Evolutionary conservation across 148 eudicot species (phyloP), one percentile per base, ranked within the genome.

Genomic region (Heliamphora exappendiculata): DNA sequence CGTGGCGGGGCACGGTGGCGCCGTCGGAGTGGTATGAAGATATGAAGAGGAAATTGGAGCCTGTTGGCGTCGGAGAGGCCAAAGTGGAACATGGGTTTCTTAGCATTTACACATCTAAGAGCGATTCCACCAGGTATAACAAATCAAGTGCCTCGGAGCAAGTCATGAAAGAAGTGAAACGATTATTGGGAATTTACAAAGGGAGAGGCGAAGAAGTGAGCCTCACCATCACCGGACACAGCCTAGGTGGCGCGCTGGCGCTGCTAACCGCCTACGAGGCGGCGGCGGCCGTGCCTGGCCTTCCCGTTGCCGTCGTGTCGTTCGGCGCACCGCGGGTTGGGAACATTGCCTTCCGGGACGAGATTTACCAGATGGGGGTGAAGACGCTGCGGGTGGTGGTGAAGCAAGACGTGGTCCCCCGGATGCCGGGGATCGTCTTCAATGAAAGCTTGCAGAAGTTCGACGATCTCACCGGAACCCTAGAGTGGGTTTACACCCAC

Each of bases 211-310:
- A 91, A 79, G 78, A 87, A 45, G 86, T 93, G 3, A 93, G 98
- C 70, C 72, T 93, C 17, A 93, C 98, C 0, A 85, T 93, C 29
- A 93, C 96, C 3, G 98, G 98, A 20, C 94, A 93, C n/a, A 93
- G 96, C 73, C 76, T 93, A 17, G 96, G 98, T 6, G 96, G 91
- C 4, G 96, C 96, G 0, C 67, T 89, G 74, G 93, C 91, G 9
- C 82, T 86, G 1, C 80, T 91, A 6, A 89, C 80, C 47, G 93
- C 96, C 5, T 88, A 91, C 36, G 98, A 93, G 57, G 90, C 87
- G 11, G 87, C 91, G 7, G 73, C 85, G 3, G 31, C 76, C 8
- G 76, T 88, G 41, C 88, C 87, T 0, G 73, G 75, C 24, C 82
- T 91, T 2, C 89, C 87, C 2, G 75, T 91, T 5, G 87, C 83